Conservation (phyloP, 2,329 filamentous ascomycete species). For the Cladosporium sp. region DNA sequence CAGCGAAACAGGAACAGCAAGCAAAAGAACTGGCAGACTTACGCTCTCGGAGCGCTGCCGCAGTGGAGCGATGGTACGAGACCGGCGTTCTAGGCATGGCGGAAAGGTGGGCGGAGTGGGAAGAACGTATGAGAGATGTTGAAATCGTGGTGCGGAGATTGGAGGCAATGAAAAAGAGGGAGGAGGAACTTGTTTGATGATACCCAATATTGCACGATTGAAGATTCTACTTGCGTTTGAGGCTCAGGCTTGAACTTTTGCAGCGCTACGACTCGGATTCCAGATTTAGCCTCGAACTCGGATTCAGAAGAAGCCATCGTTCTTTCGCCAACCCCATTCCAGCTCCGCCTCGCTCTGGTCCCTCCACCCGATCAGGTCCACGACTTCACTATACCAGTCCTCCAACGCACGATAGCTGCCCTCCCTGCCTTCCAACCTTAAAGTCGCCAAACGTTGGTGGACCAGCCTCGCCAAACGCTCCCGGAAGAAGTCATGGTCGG, state of each 20-base stretch:
- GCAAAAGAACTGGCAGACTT: slow-evolving; percentile 59
- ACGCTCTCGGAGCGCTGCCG: slow-evolving; percentile 57
- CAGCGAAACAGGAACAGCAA: slow-evolving; percentile 59
- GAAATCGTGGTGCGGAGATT: slow-evolving; percentile 63
- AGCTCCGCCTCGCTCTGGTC: background rate
- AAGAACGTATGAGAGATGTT: slow-evolving; percentile 61
- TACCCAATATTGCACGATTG: background rate
- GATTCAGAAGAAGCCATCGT: background rate
- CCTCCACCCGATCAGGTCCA: background rate
- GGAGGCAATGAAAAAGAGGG: slow-evolving; percentile 54
- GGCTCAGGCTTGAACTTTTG: background rate
- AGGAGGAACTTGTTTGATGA: slow-evolving; percentile 40
- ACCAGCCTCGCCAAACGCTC: background rate
- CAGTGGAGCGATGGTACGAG: slow-evolving; percentile 64
- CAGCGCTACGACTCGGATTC: background rate
- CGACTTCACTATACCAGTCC: slow-evolving; percentile 7
- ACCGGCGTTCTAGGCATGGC: slow-evolving; percentile 64
- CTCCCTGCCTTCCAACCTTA: background rate
- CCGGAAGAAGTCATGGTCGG: background rate
- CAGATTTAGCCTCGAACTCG: background rate
- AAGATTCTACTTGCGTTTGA: background rate
- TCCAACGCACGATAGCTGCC: background rate
- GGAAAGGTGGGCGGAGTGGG: slow-evolving; percentile 66
- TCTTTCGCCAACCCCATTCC: slow-evolving; percentile 4
- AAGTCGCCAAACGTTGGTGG: background rate